Evolutionary conservation across 768 basidiomycete genomes (phyloP), one percentile per base, ranked within the genome.

Genomic region (Lyophyllum decastes): DNA sequence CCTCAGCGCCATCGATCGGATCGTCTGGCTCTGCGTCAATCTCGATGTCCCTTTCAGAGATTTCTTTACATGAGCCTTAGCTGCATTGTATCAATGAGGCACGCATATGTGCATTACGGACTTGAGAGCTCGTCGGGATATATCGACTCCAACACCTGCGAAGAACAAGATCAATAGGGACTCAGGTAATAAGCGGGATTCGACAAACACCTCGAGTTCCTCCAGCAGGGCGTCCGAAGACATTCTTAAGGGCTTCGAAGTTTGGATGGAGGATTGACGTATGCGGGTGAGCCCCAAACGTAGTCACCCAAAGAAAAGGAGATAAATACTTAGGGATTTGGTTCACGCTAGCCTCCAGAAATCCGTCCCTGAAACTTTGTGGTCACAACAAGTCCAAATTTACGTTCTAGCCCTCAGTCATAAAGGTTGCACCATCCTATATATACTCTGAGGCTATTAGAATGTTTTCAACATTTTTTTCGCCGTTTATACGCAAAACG

Each of bases 81-180:
- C 54, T 60, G 56, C 46, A 64, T 60, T 54, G 66, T 63, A 69
- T 61, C 34, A 52, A 25, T 10, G 40, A 55, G 43, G 48, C 21
- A 30, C 59, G 66, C 68, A 66, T 68, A 66, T 63, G 46, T 50
- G 49, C 52, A 66, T 64, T 62, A 90, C 94, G 69, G 77, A 97
- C 95, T 90, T 67, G 89, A 83, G 57, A 97, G 78, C 73, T 98
- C 96, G 62, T 92, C 89, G 4, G 96, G 94, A 72, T 96, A 98
- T 71, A 98, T 98, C 2, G 94, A 89, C 76, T 96, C 94, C 64
- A 98, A 82, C 25, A 97, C 94, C 90, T 96, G 66, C 19, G 41
- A 46, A 49, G 47, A 38, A 47, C 40, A 21, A 60, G 53, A 63
- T 49, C 16, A 30, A 61, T 34, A 58, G 38, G 41, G 30, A 48